Base-by-base conservation (phyloP, 768 basidiomycete species). In the Leccinum arenicola region DNA sequence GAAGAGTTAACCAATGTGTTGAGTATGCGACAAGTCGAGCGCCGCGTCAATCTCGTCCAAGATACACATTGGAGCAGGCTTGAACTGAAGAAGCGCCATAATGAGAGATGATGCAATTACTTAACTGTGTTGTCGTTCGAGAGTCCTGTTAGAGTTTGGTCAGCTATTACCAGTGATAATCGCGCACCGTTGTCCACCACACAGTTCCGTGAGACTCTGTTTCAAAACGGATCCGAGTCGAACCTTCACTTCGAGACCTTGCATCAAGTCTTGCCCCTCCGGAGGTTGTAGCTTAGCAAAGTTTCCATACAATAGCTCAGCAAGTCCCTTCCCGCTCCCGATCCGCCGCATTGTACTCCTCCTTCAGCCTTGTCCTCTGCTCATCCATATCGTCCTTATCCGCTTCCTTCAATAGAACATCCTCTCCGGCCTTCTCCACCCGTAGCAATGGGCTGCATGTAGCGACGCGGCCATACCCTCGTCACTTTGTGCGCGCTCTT, bases 71-170 rank as follows among this genome's bases (percentile, higher is more conserved):
- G 95, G 96, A 15, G 96, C 95, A 8, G 96, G 95, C 70, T 98
- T 98, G 82, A 98, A 98, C 72, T 98, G 95, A n/a, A 98, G 85
- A 17, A 99, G 84, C 0, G 97, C 91, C 95, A 99, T 96, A 78
- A 98, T 98, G 40, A 99, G 82, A 12, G 96, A 98, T 1, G 98
- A 83, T 0, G 97, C 97, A 68, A 99, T 98, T 63, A 99, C 82
- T 0, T 97, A 99, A 64, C 95, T 98, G 65, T n/a, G 17, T 43
- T 43, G 4, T 43, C 40, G 21, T 45, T 52, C 2, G 40, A 31
- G 47, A 19, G 51, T 49, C 17, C 12, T 1, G 27, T 63, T n/a
- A 64, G 54, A 51, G 45, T 54, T 48, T 53, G 35, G 33, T 40
- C 2, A 6, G 17, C 4, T 11, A 45, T 4, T 8, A 40, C 17